A percentile compares a stretch with the other conserved stretches of the same genome.
Conservation (phyloP, 129 eudicot genomes). For the Tanacetum coccineum region DNA sequence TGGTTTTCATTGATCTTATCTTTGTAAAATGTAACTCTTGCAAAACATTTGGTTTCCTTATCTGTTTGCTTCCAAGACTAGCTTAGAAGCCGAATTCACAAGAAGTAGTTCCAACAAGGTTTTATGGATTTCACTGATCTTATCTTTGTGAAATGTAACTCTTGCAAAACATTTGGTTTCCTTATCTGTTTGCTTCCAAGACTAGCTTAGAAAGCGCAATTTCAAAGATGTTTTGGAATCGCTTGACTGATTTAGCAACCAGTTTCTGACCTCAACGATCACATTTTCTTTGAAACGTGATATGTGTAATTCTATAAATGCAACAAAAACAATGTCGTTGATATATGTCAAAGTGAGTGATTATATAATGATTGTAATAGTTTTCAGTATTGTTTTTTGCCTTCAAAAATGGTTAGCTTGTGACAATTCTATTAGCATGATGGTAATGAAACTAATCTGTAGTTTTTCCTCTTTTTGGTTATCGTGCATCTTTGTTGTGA, state of each 20-base stretch:
- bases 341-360: background rate
- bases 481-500: background rate
- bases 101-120: slow-evolving; percentile 31
- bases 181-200: background rate
- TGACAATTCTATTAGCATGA: background rate
- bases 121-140: slow-evolving; percentile 9
- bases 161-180: background rate
- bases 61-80: background rate
- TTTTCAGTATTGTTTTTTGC: background rate
- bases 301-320: background rate
- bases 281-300: background rate
- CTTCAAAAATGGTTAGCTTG: background rate
- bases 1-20: slow-evolving; percentile 8
- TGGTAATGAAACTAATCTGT: background rate
- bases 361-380: background rate
- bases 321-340: background rate
- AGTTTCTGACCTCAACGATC: background rate
- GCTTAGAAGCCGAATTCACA: slow-evolving; percentile 39
- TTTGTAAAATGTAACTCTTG: background rate
- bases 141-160: background rate
- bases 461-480: background rate
- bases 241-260: background rate
- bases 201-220: background rate
- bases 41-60: background rate
- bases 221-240: background rate